Evolutionary conservation across 2,329 filamentous ascomycete genomes (phyloP), one percentile per base, ranked within the genome.

Genomic region (Diaporthe caulivora): DNA sequence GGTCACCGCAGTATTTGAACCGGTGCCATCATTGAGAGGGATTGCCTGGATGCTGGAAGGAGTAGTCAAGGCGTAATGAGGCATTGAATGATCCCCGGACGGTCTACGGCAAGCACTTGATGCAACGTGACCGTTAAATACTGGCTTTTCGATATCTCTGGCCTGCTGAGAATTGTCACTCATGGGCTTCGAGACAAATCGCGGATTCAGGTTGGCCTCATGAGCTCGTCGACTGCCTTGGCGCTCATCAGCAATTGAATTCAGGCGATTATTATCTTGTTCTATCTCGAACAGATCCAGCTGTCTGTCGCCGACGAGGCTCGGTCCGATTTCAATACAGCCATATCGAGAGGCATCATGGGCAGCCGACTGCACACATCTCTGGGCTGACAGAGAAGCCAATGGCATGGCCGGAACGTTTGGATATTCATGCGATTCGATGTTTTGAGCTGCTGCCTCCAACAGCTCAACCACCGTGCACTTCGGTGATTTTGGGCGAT

Each of bases 401-500:
- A 13, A 29, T 34, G 8, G 26, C 34, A 37, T 42, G n/a, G 44
- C 26, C 18, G 49, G 53, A 60, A 18, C 3, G 53, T 4, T 62
- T 10, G 24, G 24, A 3, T 3, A 34, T 29, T 44, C 5, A 9
- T n/a, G 37, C 5, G 44, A n/a, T 7, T 34, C 26, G 9, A 55
- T 10, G 10, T 73, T 15, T 18, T 71, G 44, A 40, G 49, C 71
- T 29, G 67, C 71, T 24, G 73, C 58, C 49, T 75, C 73, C 71
- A 75, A 42, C 37, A 51, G 71, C 57, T 73, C 67, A 68, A 75
- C 31, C 29, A 75, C 3, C 10, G 67, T 42, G 31, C 37, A 29
- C 31, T 75, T 75, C n/a, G 73, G 73, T 3, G 73, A 67, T 29
- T 17, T 73, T 29, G 73, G 73, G 24, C 71, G 73, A 9, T 64